Base-by-base conservation (phyloP, 768 basidiomycete species). In the Boletus rufocinnamomeus region DNA sequence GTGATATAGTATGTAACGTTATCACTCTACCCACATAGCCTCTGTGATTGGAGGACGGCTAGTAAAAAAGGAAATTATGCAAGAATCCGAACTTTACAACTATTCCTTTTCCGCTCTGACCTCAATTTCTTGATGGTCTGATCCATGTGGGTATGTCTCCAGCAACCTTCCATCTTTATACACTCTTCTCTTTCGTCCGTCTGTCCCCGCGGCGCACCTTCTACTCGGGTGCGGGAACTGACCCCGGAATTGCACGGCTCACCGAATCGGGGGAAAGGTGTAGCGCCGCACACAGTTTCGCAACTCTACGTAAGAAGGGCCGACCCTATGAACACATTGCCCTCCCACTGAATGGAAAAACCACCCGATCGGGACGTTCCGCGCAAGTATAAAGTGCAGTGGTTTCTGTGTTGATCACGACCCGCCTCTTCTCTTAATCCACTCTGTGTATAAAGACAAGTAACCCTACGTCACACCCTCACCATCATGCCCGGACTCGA, bases 401-500 rank as follows among this genome's bases (percentile, higher is more conserved):
- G 9, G 1, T 45, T 49, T 43, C 11, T 21, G 11, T 32, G 7
- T 16, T 14, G 17, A 38, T 14, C 3, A 37, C 54, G 30, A 8
- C 56, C 7, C 56, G 34, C 46, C 49, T 54, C 53, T 50, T 28
- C 25, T 54, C 54, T 56, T 62, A 63, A 63, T 67, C 62, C 55
- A 6, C 47, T 35, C 51, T 70, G 68, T 72, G 60, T 58, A 69
- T 63, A 69, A 56, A 35, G 19, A 52, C 65, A 52, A 40, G 0
- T 46, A 23, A 34, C 17, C 30, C 47, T 56, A 57, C 59, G 16
- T 50, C 58, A 59, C 55, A 47, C 41, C 51, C 17, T 63, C 38
- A 41, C 50, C 40, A 60, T 50, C 57, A 74, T 74, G 73, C 73
- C 73, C 59, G 72, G 72, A 13, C 72, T 75, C 47, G 74, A 74